Conservation (phyloP, 2,329 filamentous ascomycete genomes). For the Phaeomoniella chlamydospora region DNA sequence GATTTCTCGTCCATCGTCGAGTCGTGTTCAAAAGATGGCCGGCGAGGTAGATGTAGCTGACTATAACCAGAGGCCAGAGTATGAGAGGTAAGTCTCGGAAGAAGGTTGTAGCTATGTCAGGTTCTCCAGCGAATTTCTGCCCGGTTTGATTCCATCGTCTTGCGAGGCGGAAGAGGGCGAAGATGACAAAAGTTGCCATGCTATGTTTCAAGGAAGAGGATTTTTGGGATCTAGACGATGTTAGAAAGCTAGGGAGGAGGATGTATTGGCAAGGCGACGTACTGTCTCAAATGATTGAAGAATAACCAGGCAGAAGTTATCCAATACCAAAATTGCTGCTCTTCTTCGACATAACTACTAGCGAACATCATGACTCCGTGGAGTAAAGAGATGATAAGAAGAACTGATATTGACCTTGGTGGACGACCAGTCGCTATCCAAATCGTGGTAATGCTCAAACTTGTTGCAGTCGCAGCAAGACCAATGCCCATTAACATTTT, state of each 20-base stretch:
- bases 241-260: conserved; percentile 2
- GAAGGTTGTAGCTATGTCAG: conserved; percentile 67
- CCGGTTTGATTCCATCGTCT: conserved; percentile 93
- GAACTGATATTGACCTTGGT: conserved; percentile 17
- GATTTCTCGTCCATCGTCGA: conserved; percentile 7
- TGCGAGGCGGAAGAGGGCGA: conserved; percentile 50
- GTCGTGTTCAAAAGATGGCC: conserved; percentile 8
- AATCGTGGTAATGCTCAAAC: conserved; percentile 26
- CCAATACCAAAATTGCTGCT: conserved; percentile 99
- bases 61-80: conserved; percentile 60
- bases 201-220: not conserved
- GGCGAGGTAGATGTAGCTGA: conserved; percentile 48
- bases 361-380: conserved; percentile 94
- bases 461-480: conserved; percentile 19
- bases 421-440: conserved; percentile 15
- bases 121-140: conserved; percentile 84
- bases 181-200: conserved; percentile 28
- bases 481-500: conserved; percentile 38
- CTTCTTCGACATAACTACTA: conserved; percentile 94
- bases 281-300: conserved; percentile 28
- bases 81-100: conserved; percentile 47
- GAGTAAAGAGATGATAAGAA: conserved; percentile 38
- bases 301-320: conserved; percentile 36
- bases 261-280: not conserved
- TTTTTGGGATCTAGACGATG: not conserved